These are phyloP conservation scores for Colletotrichum cereale DNA, from an alignment of 2,329 filamentous ascomycete species.

Conservation along the genomic window DNA sequence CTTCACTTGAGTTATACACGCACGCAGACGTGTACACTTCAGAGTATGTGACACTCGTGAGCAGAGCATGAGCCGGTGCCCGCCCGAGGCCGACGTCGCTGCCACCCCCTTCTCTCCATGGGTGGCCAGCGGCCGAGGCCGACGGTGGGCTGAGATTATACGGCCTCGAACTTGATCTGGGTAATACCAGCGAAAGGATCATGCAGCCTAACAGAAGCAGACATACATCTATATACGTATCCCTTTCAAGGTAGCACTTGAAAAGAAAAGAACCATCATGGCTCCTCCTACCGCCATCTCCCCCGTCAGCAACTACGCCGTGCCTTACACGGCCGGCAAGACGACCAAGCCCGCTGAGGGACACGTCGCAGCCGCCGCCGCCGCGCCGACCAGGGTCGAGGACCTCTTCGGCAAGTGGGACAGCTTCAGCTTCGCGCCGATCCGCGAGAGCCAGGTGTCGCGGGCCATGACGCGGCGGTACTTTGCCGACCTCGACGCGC, in stretches of 20 bases:
- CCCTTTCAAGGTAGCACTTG: not conserved
- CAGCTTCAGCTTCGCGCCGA: slow-evolving; percentile 83
- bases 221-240: not conserved
- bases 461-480: slow-evolving; percentile 95
- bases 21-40: not conserved
- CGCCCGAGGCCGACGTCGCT: slow-evolving; percentile 42
- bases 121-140: slow-evolving; percentile 48
- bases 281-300: slow-evolving; percentile 81
- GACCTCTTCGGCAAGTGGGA: slow-evolving; percentile 78
- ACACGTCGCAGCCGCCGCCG: too few species aligned
- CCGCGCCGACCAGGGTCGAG: slow-evolving; percentile 58
- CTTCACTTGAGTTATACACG: slow-evolving; percentile 2
- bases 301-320: slow-evolving; percentile 59
- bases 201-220: slow-evolving; percentile 66
- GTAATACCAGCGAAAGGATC: slow-evolving; percentile 99
- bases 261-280: slow-evolving; percentile 66
- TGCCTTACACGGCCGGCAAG: slow-evolving; percentile 44
- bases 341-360: slow-evolving; percentile 59
- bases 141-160: slow-evolving; percentile 80
- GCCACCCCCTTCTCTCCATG: slow-evolving; percentile 24
- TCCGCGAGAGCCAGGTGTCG: slow-evolving; percentile 92
- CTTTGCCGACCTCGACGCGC: slow-evolving; percentile 88
- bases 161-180: slow-evolving; percentile 95
- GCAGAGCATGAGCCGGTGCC: slow-evolving; percentile 75
- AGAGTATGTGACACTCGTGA: slow-evolving; percentile 33